Evolutionary conservation across 78 protist genomes (phyloP), one percentile per base, ranked within the genome.

Genomic region (Pirum gemmata): DNA sequence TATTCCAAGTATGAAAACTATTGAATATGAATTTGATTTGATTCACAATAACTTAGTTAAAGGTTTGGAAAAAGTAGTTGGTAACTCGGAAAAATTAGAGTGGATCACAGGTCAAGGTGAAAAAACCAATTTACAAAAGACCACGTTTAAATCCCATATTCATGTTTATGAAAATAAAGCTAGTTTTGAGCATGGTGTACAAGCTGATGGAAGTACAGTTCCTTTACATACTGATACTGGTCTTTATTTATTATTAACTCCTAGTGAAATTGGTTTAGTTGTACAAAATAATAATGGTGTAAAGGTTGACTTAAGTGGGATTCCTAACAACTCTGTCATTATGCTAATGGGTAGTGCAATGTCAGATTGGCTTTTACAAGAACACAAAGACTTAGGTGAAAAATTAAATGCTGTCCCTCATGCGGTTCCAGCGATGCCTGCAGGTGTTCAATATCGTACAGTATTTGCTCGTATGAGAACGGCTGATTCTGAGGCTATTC

Each of bases 301-400:
- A 21, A n/a, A 0, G 8, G 86, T 82, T 82, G 86, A 82, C 61
- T 35, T 82, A 21, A 61, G 79, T 82, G 86, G 67, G n/a, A n/a
- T 82, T n/a, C 29, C 41, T 33, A n/a, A 2, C 25, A 18, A 82
- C 86, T 82, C 86, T 21, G 67, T 82, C 29, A 82, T 82, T 61
- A n/a, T 82, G 41, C 41, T 82, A 26, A 82, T 82, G 86, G 86
- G 86, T 36, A 21, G n/a, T 35, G 86, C 86, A 5, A 82, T 82
- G 86, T 82, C 86, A 21, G 61, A 82, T 41, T 82, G 86, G 86
- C 67, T 82, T 27, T 39, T 82, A 5, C 33, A 35, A 36, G 31
- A 51, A 5, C 73, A 82, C 18, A 61, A 41, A 2, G 61, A 25
- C 27, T 5, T 61, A 0, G 86, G 35, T 82, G 86, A 82, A 33